Evolutionary conservation across 2,329 filamentous ascomycete genomes (phyloP).

Genomic region (Davidsoniella virescens): DNA sequence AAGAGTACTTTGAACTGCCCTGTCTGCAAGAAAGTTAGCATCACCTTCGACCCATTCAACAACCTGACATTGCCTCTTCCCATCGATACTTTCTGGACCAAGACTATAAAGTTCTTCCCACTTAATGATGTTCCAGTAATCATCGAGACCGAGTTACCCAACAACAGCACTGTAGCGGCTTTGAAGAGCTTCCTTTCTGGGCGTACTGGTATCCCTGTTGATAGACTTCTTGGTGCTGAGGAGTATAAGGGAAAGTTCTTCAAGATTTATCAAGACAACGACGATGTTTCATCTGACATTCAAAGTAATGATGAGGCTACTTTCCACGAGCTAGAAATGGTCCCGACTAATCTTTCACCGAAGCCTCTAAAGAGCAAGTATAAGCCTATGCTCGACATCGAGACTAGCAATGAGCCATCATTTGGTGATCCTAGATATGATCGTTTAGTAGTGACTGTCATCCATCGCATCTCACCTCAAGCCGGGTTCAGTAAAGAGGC

Average conservation of each 20-base stretch:
- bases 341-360: slow-evolving; percentile 59
- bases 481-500: slow-evolving; percentile 11
- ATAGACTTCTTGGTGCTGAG: slow-evolving; percentile 63
- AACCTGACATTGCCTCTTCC: slow-evolving; percentile 84
- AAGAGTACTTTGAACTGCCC: slow-evolving; percentile 94
- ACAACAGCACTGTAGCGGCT: slow-evolving; percentile 50
- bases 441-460: slow-evolving; percentile 51
- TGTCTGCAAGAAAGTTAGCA: slow-evolving; percentile 83
- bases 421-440: slow-evolving; percentile 49
- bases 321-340: slow-evolving; percentile 59
- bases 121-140: slow-evolving; percentile 53
- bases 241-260: slow-evolving; percentile 75
- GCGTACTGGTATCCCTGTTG: slow-evolving; percentile 45
- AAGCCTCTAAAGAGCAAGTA: slow-evolving; percentile 28
- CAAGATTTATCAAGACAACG: slow-evolving; percentile 60
- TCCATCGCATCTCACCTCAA: slow-evolving; percentile 37
- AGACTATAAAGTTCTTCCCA: slow-evolving; percentile 61
- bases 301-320: slow-evolving; percentile 47
- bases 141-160: slow-evolving; percentile 66
- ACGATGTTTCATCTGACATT: slow-evolving; percentile 57
- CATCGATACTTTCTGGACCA: slow-evolving; percentile 66
- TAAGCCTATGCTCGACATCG: slow-evolving; percentile 34
- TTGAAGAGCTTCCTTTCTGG: slow-evolving; percentile 57
- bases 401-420: slow-evolving; percentile 28
- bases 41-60: slow-evolving; percentile 96